Base-by-base conservation (phyloP, 192 early-diverging fungal species). In the Podochytrium sp. region DNA sequence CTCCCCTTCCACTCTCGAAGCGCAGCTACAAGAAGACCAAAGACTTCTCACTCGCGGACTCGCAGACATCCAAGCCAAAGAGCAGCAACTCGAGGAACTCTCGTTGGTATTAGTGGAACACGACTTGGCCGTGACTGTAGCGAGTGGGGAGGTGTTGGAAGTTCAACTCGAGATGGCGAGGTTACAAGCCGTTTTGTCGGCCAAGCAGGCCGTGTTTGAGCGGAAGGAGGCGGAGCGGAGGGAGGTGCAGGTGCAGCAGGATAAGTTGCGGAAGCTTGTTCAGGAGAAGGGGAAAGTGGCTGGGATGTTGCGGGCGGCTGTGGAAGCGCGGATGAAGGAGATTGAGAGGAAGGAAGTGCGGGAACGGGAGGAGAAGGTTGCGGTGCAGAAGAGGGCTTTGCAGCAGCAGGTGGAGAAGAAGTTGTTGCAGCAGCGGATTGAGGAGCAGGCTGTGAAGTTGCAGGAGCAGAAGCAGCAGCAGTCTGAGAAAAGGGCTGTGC, bases 1-100 rank as follows among this genome's bases (percentile, higher is more conserved):
- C 6, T 57, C 55, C 7, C 25, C 55, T 10, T 29, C 55, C n/a
- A n/a, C 60, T 3, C 65, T 50, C 33, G 42, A 66, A 50, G 12
- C 66, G 29, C 66, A 69, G 38, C 52, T 69, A 18, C 7, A 7
- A 6, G 34, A 5, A 10, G 66, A 69, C 34, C 50, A 69, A 55
- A 37, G 25, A 0, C 52, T 69, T 23, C 66, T 69, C n/a, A 32
- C n/a, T 7, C 35, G 30, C 3, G 66, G 50, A 1, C n/a, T 69
- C 1, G n/a, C 6, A 6, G 47, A 56, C n/a, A 69, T 69, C 35
- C 25, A 49, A 20, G 23, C 30, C 42, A 41, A 55, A 1, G 63
- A 69, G 35, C 5, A 25, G 23, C 47, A 33, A 0, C 66, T 55
- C 6, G 10, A 5, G 16, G 14, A 7, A 20, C 66, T 69, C 33